These are phyloP conservation scores for Oxytropis ochrocephala DNA, from an alignment of 306 rosid species.

Conservation along the genomic window DNA sequence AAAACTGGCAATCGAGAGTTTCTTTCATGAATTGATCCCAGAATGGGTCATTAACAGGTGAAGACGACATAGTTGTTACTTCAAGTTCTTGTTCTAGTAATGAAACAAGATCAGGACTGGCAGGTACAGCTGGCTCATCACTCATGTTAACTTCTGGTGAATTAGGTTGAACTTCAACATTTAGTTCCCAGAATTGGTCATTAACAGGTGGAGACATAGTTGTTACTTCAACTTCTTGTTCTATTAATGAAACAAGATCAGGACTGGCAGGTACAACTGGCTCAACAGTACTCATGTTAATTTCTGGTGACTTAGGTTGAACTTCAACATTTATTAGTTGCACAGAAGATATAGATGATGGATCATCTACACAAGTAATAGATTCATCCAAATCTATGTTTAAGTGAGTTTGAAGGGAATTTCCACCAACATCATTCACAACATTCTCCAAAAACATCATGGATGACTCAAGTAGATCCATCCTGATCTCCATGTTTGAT, in stretches of 20 bases:
- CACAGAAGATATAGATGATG: constrained; percentile 34
- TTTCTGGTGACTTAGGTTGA: constrained; percentile 45
- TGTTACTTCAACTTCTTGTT: constrained; percentile 25
- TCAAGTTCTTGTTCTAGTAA: no score
- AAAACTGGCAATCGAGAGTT: constrained; percentile 58
- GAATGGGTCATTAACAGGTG: no score
- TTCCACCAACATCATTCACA: constrained; percentile 24
- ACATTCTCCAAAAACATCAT: constrained; percentile 58
- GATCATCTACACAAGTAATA: constrained; percentile 38
- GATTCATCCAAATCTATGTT: constrained; percentile 53
- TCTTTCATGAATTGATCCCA: constrained; percentile 78
- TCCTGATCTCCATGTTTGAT: constrained; percentile 28
- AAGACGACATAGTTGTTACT: no score
- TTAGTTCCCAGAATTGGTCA: constrained; percentile 76
- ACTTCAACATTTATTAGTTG: constrained; percentile 38
- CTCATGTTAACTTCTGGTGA: no score
- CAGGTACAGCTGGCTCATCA: no score
- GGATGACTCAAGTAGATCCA: constrained; percentile 55
- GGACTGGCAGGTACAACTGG: constrained; percentile 35
- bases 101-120: no score
- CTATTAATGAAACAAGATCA: constrained; percentile 32
- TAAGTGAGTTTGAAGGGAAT: constrained; percentile 21
- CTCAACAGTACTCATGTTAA: constrained; percentile 59
- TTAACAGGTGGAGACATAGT: constrained; percentile 21
- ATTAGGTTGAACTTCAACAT: no score